Evolutionary conservation across 2,329 filamentous ascomycete species (phyloP), one percentile per base, ranked within the genome.

Genomic region (Fusarium nodosum): DNA sequence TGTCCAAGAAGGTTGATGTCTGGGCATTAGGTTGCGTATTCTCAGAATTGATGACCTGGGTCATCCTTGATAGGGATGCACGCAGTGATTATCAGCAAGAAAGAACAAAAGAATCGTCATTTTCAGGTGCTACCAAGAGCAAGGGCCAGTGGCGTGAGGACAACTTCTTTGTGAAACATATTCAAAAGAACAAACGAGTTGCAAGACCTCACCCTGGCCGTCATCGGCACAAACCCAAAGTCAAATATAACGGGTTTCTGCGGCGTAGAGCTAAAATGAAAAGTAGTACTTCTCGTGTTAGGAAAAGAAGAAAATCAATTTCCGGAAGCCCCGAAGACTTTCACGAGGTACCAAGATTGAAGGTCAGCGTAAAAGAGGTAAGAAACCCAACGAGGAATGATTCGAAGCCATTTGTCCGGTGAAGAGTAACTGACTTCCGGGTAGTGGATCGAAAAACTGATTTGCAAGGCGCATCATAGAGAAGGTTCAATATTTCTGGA

Each of bases 21-120:
- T 66, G 63, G 63, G 63, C 63, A 1, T 9, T 65, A 1, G 62
- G 62, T 0, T 65, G 62, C 1, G 20, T 66, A 4, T 64, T 64
- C 10, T 39, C 44, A 1, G 20, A 64, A 7, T 4, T 54, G 2
- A 7, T 66, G 11, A 66, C 62, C 0, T 64, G 60, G 62, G 20
- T 42, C 2, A 57, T 65, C 1, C 59, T 58, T 0, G 30, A 36
- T 4, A 2, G 2, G 0, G 11, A 8, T 12, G 47, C n/a, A 0
- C n/a, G 55, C 0, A 4, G 30, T 2, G 0, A 2, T 0, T 58
- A 34, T 0, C 30, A 22, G 12, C 0, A 44, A 30, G 24, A n/a
- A 18, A 16, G 55, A 24, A 24, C 0, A 11, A 11, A 22, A 0
- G 36, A 58, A 30, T 0, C 3, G 3, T 3, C 51, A 0, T 54